A percentile compares a stretch with the other conserved stretches of the same genome.
Conservation (phyloP, 345 rosid genomes). For the thale cress (Arabidopsis thaliana) region DNA sequence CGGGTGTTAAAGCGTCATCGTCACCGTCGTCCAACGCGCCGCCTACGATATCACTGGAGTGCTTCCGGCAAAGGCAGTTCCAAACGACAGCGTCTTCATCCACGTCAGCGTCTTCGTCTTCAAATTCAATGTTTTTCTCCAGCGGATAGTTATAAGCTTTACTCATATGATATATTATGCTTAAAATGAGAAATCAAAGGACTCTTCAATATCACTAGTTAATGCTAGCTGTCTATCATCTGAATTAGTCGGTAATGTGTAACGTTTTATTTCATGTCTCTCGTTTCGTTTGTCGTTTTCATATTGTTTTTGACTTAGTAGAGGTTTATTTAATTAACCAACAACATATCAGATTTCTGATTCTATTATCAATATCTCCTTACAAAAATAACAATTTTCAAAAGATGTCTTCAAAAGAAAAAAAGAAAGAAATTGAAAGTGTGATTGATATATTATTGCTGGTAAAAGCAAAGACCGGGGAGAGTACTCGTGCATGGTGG, state of each 20-base stretch:
- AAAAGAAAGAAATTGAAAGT: no score
- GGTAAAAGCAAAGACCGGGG: constrained; percentile 12
- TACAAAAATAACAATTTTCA: no score
- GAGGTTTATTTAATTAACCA: constrained; percentile 11
- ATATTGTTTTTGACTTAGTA: background rate
- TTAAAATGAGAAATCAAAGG: background rate
- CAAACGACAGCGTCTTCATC: constrained; percentile 62
- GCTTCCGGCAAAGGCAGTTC: constrained; percentile 70
- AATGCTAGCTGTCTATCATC: background rate
- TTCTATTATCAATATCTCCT: no score
- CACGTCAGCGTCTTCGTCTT: constrained; percentile 52
- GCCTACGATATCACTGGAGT: constrained; percentile 76
- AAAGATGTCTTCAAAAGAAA: no score
- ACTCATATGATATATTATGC: background rate
- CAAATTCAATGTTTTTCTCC: constrained; percentile 75
- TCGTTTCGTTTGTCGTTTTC: background rate
- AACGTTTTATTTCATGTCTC: background rate
- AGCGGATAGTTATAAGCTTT: constrained; percentile 44
- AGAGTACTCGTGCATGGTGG: constrained; percentile 34
- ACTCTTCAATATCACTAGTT: no score
- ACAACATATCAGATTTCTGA: no score
- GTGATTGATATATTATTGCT: background rate
- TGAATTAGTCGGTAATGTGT: background rate
- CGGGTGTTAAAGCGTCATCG: constrained; percentile 53
- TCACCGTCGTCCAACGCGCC: constrained; percentile 67